phyloP scores from a whole-genome alignment of 805 yeast species.

The Starmerella cellae region DNA sequence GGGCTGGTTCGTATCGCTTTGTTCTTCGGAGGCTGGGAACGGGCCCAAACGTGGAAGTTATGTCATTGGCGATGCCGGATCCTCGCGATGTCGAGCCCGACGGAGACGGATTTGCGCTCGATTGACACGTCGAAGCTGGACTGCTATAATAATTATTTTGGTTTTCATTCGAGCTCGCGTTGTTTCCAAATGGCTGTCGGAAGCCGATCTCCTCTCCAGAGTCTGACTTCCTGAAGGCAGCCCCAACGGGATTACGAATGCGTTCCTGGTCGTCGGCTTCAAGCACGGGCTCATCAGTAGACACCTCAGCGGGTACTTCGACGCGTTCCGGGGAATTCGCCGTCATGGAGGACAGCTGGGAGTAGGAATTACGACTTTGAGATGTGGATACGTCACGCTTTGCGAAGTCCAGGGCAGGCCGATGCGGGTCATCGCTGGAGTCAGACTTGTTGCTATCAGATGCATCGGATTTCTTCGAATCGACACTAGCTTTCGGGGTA shows the following conservation, averaged over 20 bases:
- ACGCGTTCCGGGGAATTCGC: constrained; percentile 9
- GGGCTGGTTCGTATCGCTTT: constrained; percentile 22
- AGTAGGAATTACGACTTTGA: constrained; percentile 11
- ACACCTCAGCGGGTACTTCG: not conserved
- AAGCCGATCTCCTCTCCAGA: constrained; percentile 24
- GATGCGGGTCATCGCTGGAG: not conserved
- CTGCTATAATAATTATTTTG: not conserved
- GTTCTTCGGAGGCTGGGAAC: constrained; percentile 3
- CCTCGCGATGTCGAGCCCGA: not conserved
- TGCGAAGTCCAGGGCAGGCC: constrained; percentile 15
- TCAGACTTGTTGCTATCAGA: not conserved
- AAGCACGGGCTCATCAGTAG: constrained; percentile 12
- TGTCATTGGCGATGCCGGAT: not conserved
- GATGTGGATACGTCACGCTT: constrained; percentile 18
- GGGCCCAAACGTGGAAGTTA: constrained; percentile 1
- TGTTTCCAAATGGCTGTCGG: constrained; percentile 14
- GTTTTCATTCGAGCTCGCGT: not conserved
- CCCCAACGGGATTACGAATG: constrained; percentile 27
- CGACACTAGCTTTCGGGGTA: not conserved
- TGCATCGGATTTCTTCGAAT: not conserved
- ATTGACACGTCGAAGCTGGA: not conserved
- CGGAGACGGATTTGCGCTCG: constrained; percentile 1
- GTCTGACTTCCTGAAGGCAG: constrained; percentile 21
- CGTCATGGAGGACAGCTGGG: constrained; percentile 17
- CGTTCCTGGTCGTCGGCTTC: constrained; percentile 24